Conservation (phyloP, 805 yeast genomes). For the Tetrapisispora fleetii region DNA sequence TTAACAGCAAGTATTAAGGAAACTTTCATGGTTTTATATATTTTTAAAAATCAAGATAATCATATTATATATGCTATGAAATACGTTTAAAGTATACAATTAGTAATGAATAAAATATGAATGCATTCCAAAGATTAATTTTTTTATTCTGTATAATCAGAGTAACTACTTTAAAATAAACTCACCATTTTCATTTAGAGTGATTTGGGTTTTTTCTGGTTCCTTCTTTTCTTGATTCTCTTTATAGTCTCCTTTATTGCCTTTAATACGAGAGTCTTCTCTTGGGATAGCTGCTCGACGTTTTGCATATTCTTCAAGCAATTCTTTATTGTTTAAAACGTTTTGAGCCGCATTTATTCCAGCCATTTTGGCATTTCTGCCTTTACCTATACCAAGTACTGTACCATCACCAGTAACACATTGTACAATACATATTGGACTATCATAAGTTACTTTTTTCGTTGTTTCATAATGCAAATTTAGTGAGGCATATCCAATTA, state of each 20-base stretch:
- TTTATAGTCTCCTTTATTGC: constrained; percentile 3
- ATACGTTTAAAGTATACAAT: neutral
- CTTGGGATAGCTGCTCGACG: constrained; percentile 46
- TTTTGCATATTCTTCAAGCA: constrained; percentile 55
- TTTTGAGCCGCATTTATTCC: constrained; percentile 78
- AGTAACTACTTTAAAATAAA: constrained; percentile 3
- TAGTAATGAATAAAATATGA: neutral
- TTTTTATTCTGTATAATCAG: neutral
- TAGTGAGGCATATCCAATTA: constrained; percentile 65
- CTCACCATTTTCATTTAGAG: constrained; percentile 6
- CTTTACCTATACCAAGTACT: constrained; percentile 62
- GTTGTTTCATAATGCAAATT: constrained; percentile 50
- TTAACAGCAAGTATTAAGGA: no score
- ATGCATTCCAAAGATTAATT: neutral
- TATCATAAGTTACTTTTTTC: constrained; percentile 26
- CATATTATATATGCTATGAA: no score
- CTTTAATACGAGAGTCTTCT: constrained; percentile 23
- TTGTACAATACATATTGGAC: constrained; percentile 46
- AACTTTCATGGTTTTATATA: no score
- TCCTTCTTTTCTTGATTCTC: neutral
- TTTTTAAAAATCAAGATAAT: no score
- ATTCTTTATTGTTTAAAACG: constrained; percentile 49
- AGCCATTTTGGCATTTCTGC: constrained; percentile 62
- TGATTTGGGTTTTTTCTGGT: neutral
- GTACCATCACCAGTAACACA: constrained; percentile 56